These are phyloP conservation scores for Wallacemonas collosoma DNA, from an alignment of 208 protist genomes.

Conservation along the genomic window DNA sequence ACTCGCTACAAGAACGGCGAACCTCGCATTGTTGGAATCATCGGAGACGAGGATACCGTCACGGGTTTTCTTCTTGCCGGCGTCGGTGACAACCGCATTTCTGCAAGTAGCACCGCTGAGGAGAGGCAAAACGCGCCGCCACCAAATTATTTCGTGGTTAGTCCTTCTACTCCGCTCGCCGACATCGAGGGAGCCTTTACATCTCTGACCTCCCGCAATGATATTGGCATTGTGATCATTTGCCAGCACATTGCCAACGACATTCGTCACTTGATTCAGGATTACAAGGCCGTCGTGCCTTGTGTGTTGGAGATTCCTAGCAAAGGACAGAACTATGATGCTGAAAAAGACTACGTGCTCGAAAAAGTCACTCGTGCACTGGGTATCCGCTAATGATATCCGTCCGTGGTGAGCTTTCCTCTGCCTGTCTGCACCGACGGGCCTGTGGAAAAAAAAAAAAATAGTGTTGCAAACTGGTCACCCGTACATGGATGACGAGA, in stretches of 20 bases:
- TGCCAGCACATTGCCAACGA: slow-evolving; percentile 96
- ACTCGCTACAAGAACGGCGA: slow-evolving; percentile 78
- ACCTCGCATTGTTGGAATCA: slow-evolving; percentile 83
- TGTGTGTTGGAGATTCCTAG: slow-evolving; percentile 97
- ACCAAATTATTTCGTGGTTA: slow-evolving; percentile 94
- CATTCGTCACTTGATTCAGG: slow-evolving; percentile 94
- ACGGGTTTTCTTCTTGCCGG: slow-evolving; percentile 97
- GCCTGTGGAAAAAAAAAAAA: not conserved
- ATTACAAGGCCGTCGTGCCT: slow-evolving; percentile 90
- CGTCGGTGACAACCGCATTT: slow-evolving; percentile 88
- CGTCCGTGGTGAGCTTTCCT: not conserved
- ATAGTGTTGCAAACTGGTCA: not conserved
- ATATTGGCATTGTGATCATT: slow-evolving; percentile 96
- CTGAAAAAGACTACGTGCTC: slow-evolving; percentile 95
- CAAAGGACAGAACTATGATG: slow-evolving; percentile 96
- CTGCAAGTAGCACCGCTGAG: slow-evolving; percentile 16
- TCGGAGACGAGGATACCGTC: slow-evolving; percentile 96
- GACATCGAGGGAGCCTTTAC: slow-evolving; percentile 95
- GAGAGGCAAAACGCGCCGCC: slow-evolving; percentile 25
- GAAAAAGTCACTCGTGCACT: slow-evolving; percentile 84
- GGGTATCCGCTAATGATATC: slow-evolving; percentile 49
- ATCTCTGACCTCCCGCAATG: slow-evolving; percentile 78
- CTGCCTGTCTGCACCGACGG: not conserved
- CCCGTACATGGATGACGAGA: too few species aligned
- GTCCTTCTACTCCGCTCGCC: slow-evolving; percentile 78